A percentile compares a stretch with the other conserved stretches of the same genome.
These are phyloP conservation scores for Daldinia vernicosa DNA, from an alignment of 495 filamentous ascomycete species.

Conservation along the genomic window DNA sequence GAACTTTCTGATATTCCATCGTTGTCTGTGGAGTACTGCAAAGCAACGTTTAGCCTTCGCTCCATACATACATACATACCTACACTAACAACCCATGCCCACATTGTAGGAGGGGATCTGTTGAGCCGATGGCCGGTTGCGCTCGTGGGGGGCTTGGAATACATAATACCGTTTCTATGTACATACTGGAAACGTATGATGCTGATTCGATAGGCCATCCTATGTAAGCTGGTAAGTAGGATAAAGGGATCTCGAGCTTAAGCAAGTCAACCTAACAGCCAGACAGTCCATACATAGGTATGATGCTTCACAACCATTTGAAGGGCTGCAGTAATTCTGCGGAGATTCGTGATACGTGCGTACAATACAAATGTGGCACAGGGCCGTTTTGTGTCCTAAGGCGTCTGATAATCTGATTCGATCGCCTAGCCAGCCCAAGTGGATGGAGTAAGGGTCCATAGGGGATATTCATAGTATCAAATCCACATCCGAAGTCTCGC, in stretches of 20 bases:
- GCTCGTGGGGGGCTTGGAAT: conserved; percentile 32
- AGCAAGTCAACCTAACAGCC: conserved; percentile 8
- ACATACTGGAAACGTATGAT: conserved; percentile 9
- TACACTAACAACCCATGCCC: conserved; percentile 11
- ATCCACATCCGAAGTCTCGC: conserved; percentile 31
- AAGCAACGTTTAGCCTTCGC: conserved; percentile 21
- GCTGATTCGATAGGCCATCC: conserved; percentile 18
- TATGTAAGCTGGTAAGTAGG: background rate
- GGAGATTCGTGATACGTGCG: conserved; percentile 19
- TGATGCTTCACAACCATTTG: conserved; percentile 18
- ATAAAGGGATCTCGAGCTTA: background rate
- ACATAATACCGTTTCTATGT: conserved; percentile 6
- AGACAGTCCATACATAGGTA: too few species aligned
- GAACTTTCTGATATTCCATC: conserved; percentile 24
- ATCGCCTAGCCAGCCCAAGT: conserved; percentile 32
- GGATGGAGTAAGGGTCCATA: conserved; percentile 26
- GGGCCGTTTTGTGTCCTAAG: conserved; percentile 19
- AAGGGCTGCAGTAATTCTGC: conserved; percentile 29
- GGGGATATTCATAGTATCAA: conserved; percentile 42
- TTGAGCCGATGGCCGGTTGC: conserved; percentile 26
- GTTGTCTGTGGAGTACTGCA: conserved; percentile 30
- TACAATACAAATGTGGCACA: conserved; percentile 20
- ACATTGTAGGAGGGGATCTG: conserved; percentile 9
- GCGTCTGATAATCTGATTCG: conserved; percentile 35
- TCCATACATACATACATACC: background rate